Conservation (phyloP, 1,284 basidiomycete species). For the Sutorius eximius region DNA sequence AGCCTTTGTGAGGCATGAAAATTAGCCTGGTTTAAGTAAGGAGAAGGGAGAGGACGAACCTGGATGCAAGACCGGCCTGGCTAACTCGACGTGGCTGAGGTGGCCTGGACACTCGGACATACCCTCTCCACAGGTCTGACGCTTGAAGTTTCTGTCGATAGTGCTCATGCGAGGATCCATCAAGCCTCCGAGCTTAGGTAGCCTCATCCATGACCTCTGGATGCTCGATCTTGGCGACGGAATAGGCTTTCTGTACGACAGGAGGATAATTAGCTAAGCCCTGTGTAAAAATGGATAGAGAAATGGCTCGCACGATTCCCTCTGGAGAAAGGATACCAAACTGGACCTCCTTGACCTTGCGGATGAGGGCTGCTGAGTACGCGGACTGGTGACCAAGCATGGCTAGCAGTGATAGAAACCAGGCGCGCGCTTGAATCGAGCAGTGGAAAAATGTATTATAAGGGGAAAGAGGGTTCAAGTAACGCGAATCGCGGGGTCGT, state of each 20-base stretch:
- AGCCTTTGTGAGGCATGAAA: constrained; percentile 57
- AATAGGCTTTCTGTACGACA: constrained; percentile 85
- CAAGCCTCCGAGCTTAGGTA: constrained; percentile 87
- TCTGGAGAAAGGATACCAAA: constrained; percentile 99
- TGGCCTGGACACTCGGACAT: constrained; percentile 99
- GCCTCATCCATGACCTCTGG: constrained; percentile 98
- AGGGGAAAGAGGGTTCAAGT: constrained; percentile 3
- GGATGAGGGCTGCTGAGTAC: constrained; percentile 89
- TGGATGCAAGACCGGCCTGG: constrained; percentile 94
- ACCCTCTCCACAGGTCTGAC: constrained; percentile 98
- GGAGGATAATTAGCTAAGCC: constrained; percentile 14
- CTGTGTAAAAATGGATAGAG: constrained; percentile 10
- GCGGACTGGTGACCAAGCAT: constrained; percentile 88
- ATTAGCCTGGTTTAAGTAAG: background rate
- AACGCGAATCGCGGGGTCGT: constrained; percentile 25
- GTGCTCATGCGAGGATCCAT: constrained; percentile 99
- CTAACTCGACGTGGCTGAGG: constrained; percentile 98
- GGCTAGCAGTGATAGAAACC: constrained; percentile 12
- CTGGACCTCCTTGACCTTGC: constrained; percentile 96
- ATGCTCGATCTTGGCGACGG: constrained; percentile 97
- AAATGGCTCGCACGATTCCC: constrained; percentile 83
- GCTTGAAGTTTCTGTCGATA: constrained; percentile 99
- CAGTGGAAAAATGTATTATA: background rate
- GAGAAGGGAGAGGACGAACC: constrained; percentile 52
- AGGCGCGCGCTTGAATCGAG: constrained; percentile 21